Evolutionary conservation across 345 rosid species (phyloP).

Genomic region (Populus davidiana): DNA sequence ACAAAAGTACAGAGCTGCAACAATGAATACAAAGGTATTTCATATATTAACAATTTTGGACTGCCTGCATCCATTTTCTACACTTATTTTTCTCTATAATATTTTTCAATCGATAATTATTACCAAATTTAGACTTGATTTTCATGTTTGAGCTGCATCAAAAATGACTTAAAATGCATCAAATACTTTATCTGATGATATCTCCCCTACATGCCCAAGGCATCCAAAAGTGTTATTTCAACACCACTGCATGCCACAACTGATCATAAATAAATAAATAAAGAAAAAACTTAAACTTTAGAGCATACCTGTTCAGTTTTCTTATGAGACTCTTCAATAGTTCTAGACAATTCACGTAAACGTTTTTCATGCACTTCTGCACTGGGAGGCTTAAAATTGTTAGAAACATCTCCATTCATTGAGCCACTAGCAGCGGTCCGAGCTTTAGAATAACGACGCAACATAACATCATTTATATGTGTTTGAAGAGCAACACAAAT

Average conservation of each 20-base stretch:
- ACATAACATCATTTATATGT: constrained; percentile 97
- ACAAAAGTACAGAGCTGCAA: background rate
- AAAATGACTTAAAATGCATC: background rate
- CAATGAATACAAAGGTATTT: background rate
- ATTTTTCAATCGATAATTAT: background rate
- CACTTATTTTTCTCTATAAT: background rate
- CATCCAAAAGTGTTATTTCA: background rate
- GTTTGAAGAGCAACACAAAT: constrained; percentile 98
- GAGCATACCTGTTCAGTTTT: constrained; percentile 56
- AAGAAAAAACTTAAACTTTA: background rate
- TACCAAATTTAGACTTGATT: background rate
- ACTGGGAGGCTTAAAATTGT: constrained; percentile 52
- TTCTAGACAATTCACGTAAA: constrained; percentile 69
- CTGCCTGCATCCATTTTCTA: background rate
- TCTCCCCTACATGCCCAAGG: background rate
- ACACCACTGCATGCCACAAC: background rate
- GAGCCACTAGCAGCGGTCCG: constrained; percentile 59
- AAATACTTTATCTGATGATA: background rate
- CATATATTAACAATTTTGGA: background rate
- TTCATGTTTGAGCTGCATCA: background rate
- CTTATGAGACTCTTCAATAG: constrained; percentile 71
- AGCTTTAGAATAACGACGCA: constrained; percentile 97
- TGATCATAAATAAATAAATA: too few species aligned
- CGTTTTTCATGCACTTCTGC: constrained; percentile 69
- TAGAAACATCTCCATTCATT: constrained; percentile 66